phyloP scores from a whole-genome alignment of 148 eudicot species.

The Diospyros kaki region DNA sequence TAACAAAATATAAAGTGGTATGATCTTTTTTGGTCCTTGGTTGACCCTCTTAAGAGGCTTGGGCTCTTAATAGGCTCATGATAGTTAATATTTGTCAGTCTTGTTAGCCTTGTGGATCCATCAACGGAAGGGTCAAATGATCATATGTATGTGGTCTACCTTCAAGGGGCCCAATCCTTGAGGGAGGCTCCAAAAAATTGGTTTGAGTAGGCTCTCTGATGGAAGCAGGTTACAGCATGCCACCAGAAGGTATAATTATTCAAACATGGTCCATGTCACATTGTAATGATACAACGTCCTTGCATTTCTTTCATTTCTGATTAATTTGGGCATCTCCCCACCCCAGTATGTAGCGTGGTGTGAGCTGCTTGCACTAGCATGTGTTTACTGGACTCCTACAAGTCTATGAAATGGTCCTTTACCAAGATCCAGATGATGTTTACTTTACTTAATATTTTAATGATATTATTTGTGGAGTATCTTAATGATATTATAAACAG shows the following conservation, averaged over 20 bases:
- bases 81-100: not conserved
- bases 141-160: no score
- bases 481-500: not conserved
- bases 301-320: not conserved
- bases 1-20: not conserved
- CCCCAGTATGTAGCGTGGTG: not conserved
- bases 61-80: not conserved
- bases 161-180: not conserved
- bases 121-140: no score
- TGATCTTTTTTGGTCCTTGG: not conserved
- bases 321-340: not conserved
- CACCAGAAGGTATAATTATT: no score
- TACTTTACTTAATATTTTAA: no score
- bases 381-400: no score
- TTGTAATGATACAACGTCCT: not conserved
- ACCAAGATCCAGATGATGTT: no score
- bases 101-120: not conserved
- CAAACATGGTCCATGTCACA: not conserved
- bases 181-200: not conserved
- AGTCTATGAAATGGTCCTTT: no score
- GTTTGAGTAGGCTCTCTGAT: not conserved
- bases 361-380: not conserved
- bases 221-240: no score
- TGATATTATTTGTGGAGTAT: not conserved
- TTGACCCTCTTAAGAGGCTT: not conserved